Base-by-base conservation (phyloP, 306 rosid species). In the Hippophae rhamnoides region DNA sequence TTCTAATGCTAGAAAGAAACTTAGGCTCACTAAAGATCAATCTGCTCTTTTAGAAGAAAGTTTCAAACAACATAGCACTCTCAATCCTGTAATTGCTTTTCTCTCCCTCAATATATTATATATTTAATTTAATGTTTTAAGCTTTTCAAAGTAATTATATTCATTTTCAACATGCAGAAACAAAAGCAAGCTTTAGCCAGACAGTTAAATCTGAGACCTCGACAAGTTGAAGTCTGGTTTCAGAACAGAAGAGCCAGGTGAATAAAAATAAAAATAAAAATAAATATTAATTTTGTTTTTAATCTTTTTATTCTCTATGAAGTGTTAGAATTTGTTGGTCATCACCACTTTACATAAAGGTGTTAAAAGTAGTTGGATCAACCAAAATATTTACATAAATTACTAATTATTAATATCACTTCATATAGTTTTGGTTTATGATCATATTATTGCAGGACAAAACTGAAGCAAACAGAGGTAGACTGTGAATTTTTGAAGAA, bases 201-300 rank as follows among this genome's bases (percentile, higher is more conserved):
- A 61, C 85, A 88, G 58, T 49, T 92, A 66, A 83, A 79, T 58
- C 85, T 92, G 57, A 74, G 88, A 63, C 86, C 95, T 7, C 68
- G 99, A 57, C 99, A 92, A 81, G 99, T 92, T 50, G 99, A 92
- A 73, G 99, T 92, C 13, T 92, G 99, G 99, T 92, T 92, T 74
- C 99, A 92, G 51, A 92, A 92, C 70, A 83, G 99, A 66, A 84
- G 99, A 74, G 99, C 99, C 51, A 84, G 99, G 99, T 92, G 72
- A 18, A 47, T 52, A 31, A 31, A 18, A 18, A 18, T 18, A 18
- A 18, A 18, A 18, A 47, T 52, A 31, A 31, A 18, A 18, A 18
- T 18, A 18, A 18, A 18, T 18, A 18, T 18, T 18, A 0, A 18
- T 18, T 18, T 18, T 18, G 23, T 18, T 18, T 18, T 18, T 18